Percentiles rank a stretch among this genome's conserved stretches.
phyloP scores from a whole-genome alignment of 140 eudicot species.

The Stevia rebaudiana region DNA sequence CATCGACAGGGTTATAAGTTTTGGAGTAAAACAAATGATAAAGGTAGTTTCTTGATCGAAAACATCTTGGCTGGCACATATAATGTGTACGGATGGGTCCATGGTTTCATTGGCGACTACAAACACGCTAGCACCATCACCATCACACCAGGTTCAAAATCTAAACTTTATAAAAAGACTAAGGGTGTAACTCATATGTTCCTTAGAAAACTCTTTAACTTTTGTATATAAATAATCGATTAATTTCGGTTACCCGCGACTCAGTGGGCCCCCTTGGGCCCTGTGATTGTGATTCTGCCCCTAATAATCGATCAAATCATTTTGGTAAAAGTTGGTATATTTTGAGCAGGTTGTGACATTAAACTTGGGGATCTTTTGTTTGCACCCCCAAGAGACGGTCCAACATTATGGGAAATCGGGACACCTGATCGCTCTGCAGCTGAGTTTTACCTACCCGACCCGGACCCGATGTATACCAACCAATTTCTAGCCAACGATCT shows the following conservation, averaged over 20 bases:
- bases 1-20: constrained; percentile 70
- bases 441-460: constrained; percentile 71
- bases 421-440: constrained; percentile 73
- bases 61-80: constrained; percentile 53
- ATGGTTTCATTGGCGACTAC: constrained; percentile 79
- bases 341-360: constrained; percentile 39
- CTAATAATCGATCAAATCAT: background rate
- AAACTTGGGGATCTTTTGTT: constrained; percentile 55
- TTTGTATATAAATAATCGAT: no score
- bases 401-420: constrained; percentile 87
- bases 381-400: constrained; percentile 79
- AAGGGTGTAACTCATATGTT: no score
- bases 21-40: constrained; percentile 59
- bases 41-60: constrained; percentile 46
- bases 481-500: constrained; percentile 48
- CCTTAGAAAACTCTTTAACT: no score
- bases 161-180: no score
- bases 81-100: constrained; percentile 62
- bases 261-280: no score
- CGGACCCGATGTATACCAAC: constrained; percentile 51
- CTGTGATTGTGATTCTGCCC: no score
- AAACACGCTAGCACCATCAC: constrained; percentile 30
- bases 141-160: constrained; percentile 49
- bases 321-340: background rate
- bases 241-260: no score